Percentiles rank a stretch among this genome's conserved stretches.
These are phyloP conservation scores for Nyctanthes arbortristis DNA, from an alignment of 257 asterid species.

Conservation along the genomic window DNA sequence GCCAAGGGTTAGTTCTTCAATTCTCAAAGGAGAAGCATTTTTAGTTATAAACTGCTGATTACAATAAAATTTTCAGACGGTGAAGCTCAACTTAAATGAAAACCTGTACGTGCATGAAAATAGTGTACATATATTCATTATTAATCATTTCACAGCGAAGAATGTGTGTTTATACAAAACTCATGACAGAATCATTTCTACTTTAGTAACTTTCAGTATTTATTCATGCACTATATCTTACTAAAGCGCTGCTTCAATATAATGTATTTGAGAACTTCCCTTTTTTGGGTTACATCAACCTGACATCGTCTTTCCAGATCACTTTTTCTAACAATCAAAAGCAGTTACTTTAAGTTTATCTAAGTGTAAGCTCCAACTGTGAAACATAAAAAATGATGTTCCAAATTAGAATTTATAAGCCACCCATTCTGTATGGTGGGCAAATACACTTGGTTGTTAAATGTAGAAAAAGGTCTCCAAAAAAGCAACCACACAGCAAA, in stretches of 20 bases:
- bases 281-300: not conserved
- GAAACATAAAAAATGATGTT: not conserved
- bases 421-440: not conserved
- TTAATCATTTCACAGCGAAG: not conserved
- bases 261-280: not conserved
- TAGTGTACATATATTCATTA: no score
- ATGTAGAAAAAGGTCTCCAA: no score
- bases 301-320: not conserved
- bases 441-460: not conserved
- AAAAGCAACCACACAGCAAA: no score
- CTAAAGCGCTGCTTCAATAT: not conserved
- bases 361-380: not conserved
- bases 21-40: not conserved
- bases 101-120: not conserved
- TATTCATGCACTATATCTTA: not conserved
- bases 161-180: not conserved
- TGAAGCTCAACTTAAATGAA: not conserved
- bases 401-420: not conserved
- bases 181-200: not conserved
- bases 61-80: not conserved
- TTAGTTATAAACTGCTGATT: not conserved
- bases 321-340: not conserved
- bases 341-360: not conserved
- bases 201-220: not conserved
- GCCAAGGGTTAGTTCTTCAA: not conserved